Percentiles rank a stretch among this genome's conserved stretches.
phyloP scores from a whole-genome alignment of 768 basidiomycete genomes.

The Mycena sanguinolenta region DNA sequence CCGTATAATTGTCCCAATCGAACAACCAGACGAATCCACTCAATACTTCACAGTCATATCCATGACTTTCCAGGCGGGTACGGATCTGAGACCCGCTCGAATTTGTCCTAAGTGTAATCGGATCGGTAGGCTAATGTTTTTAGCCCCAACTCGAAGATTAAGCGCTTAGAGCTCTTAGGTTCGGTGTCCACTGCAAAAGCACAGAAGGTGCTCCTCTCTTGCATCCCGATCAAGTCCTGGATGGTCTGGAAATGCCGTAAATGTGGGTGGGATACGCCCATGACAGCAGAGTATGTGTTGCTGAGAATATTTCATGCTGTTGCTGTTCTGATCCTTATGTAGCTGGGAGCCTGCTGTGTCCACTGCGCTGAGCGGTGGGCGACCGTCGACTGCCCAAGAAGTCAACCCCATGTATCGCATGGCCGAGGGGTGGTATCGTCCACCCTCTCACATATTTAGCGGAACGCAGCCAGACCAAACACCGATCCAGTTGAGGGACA shows the following conservation, averaged over 20 bases:
- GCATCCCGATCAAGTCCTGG: slow-evolving; percentile 25
- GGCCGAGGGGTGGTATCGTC: slow-evolving; percentile 36
- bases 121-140: slow-evolving; percentile 8
- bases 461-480: slow-evolving; percentile 1
- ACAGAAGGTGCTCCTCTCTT: slow-evolving; percentile 23
- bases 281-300: slow-evolving; percentile 6
- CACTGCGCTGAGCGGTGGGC: slow-evolving; percentile 17
- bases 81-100: slow-evolving; percentile 23
- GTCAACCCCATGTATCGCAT: slow-evolving; percentile 36
- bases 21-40: neutral
- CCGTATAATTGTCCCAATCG: slow-evolving; percentile 1
- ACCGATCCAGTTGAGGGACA: slow-evolving; percentile 9
- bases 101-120: slow-evolving; percentile 30
- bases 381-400: slow-evolving; percentile 30
- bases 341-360: slow-evolving; percentile 34
- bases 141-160: neutral
- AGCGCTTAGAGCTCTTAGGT: slow-evolving; percentile 9
- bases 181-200: slow-evolving; percentile 32
- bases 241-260: slow-evolving; percentile 32
- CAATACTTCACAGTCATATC: slow-evolving; percentile 17
- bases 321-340: neutral
- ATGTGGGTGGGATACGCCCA: slow-evolving; percentile 31
- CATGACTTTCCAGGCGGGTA: slow-evolving; percentile 18
- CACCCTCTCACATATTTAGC: slow-evolving; percentile 30
- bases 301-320: neutral